Evolutionary conservation across 768 basidiomycete species (phyloP).

Genomic region (Saitozyma sp.): DNA sequence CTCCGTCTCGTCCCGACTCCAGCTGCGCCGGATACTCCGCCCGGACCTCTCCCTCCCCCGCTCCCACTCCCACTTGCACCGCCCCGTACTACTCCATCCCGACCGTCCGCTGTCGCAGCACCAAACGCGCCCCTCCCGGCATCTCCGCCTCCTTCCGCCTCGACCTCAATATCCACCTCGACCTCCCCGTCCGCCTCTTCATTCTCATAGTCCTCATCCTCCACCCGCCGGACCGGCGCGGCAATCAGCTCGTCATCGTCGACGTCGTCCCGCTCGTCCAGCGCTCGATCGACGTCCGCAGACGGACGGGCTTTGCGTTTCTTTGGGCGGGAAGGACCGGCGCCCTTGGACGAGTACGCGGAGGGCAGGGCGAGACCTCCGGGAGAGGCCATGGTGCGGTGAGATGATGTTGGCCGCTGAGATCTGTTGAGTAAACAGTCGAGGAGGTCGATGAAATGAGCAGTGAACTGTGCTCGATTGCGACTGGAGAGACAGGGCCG

Average conservation of each 20-base stretch:
- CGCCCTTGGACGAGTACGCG: neutral
- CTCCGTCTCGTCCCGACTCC: neutral
- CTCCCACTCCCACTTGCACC: slow-evolving; percentile 9
- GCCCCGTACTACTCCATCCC: slow-evolving; percentile 13
- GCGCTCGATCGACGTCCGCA: slow-evolving; percentile 2
- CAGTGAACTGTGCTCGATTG: too few relatives aligned
- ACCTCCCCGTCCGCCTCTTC: slow-evolving; percentile 17
- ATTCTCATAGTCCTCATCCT: slow-evolving; percentile 21
- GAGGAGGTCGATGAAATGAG: too few relatives aligned
- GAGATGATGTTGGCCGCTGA: too few relatives aligned
- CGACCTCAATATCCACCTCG: slow-evolving; percentile 26
- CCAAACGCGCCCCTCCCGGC: slow-evolving; percentile 10
- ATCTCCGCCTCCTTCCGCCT: slow-evolving; percentile 15
- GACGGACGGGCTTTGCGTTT: too few relatives aligned
- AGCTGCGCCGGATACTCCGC: slow-evolving; percentile 8
- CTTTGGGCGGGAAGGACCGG: neutral
- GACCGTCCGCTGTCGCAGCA: slow-evolving; percentile 8
- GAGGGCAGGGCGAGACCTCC: neutral
- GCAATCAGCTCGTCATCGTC: slow-evolving; percentile 26
- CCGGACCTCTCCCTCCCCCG: slow-evolving; percentile 7
- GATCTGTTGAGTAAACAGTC: too few relatives aligned
- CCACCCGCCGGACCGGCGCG: slow-evolving; percentile 12
- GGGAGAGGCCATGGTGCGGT: neutral
- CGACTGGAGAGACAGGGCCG: too few relatives aligned
- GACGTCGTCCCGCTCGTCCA: slow-evolving; percentile 40